Evolutionary conservation across 441 rosid species (phyloP).

Genomic region (Populus hybrid): DNA sequence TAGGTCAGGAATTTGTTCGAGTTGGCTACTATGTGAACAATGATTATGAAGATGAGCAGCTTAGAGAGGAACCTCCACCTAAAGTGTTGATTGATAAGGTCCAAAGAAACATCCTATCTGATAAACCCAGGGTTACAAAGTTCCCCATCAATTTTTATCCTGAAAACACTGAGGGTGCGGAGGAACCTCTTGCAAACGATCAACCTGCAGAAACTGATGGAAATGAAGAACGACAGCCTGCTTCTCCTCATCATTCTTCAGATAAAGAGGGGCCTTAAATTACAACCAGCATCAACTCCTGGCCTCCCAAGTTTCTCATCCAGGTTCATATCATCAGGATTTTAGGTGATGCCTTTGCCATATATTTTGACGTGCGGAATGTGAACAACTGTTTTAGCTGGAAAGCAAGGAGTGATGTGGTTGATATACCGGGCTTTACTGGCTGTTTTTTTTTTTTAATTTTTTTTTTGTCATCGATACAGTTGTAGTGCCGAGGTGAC

Average conservation of each 20-base stretch:
- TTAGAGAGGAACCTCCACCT: constrained; percentile 69
- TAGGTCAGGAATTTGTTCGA: constrained; percentile 68
- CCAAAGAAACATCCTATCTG: constrained; percentile 63
- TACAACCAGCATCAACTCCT: neutral
- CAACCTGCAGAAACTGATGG: constrained; percentile 39
- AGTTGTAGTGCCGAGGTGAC: neutral
- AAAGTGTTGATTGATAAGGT: constrained; percentile 62
- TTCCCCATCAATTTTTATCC: constrained; percentile 79
- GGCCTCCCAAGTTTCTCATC: neutral
- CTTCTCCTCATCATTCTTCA: constrained; percentile 28
- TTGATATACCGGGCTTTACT: constrained; percentile 6
- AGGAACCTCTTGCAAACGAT: constrained; percentile 34
- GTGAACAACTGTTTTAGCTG: neutral
- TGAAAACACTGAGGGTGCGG: constrained; percentile 45
- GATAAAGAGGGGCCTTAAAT: constrained; percentile 29
- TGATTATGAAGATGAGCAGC: constrained; percentile 69
- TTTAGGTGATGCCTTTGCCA: constrained; percentile 4
- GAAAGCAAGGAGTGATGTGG: constrained; percentile 9
- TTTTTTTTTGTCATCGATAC: neutral
- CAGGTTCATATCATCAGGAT: constrained; percentile 7
- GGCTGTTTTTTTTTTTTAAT: neutral
- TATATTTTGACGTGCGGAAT: constrained; percentile 9
- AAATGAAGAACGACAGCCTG: constrained; percentile 27
- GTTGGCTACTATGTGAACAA: constrained; percentile 81
- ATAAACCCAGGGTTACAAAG: constrained; percentile 79